Evolutionary conservation across 768 basidiomycete species (phyloP), one percentile per base, ranked within the genome.

Genomic region (Tricholoma furcatifolium): DNA sequence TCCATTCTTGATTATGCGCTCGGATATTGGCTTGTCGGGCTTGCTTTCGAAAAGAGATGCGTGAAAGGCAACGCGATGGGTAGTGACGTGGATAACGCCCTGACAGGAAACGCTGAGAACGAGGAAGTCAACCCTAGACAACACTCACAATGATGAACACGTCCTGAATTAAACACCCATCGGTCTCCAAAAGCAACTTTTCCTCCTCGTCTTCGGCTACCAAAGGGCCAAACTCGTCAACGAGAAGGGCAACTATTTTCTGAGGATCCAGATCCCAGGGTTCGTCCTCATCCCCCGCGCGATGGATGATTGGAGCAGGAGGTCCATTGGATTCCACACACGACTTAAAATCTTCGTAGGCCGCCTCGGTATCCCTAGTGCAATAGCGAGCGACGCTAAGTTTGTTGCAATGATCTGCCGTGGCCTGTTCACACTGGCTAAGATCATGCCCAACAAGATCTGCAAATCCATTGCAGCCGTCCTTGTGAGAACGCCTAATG

Each of bases 61-160:
- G 59, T 87, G 84, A 63, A 88, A 88, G 0, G 82, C 69, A 17
- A 87, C 55, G 4, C 85, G 77, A 64, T 86, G 84, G 0, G 82
- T 84, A 1, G 85, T 88, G 17, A 87, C 63, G 62, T 86, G 84
- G 15, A 85, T 67, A 30, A 82, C 80, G 6, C 84, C 82, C 75
- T 81, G 42, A 47, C 54, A 53, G 50, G 61, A 36, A 43, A 20
- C 12, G 23, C 43, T 12, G 55, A 35, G 32, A 50, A 41, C n/a
- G 3, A 21, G 27, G n/a, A 43, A 17, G 41, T 17, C 36, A 21
- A 12, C 55, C 15, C 18, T 21, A 17, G 27, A 18, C 38, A 20
- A 21, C 10, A n/a, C 74, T 53, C 14, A 79, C 77, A 47, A 81
- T 58, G n/a, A 81, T 72, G 9, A 75, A 62, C 10, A 80, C 78